Evolutionary conservation across 768 basidiomycete species (phyloP), one percentile per base, ranked within the genome.

Genomic region (Mycena haematopus): DNA sequence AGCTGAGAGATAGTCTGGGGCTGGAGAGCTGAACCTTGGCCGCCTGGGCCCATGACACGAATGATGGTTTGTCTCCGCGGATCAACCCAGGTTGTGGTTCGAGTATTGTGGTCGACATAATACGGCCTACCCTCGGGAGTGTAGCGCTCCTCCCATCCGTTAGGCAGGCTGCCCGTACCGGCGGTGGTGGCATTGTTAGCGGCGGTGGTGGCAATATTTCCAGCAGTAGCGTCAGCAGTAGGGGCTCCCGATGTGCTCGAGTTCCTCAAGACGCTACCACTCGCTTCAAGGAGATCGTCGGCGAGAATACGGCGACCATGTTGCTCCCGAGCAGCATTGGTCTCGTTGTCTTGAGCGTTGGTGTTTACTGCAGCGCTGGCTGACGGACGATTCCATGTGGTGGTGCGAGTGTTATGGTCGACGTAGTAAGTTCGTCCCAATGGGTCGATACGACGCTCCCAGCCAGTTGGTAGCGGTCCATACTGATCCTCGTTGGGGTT

Each of bases 71-170:
- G 97, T 49, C 97, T 88, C 52, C 97, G 91, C 40, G 97, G 97
- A 74, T 99, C 97, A 24, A 99, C 96, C 97, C 97, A 99, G n/a
- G 97, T 99, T 33, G 97, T 99, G 21, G 97, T 99, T 51, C 97
- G 88, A 13, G 96, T 99, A 73, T 99, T 99, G 79, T 99, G 97
- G 75, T 99, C 97, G 52, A 99, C 97, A 75, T 97, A 99, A 78
- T 99, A 99, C 2, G 97, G 95, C 42, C 97, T 87, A 21, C 97
- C 97, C 78, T 99, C 97, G 0, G 96, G 95, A 3, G 97, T 99
- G 78, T 96, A 96, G 38, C 97, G 87, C 78, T 99, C 97, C 74
- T 99, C 97, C 97, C 97, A 99, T 2, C 97, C 97, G 62, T 96
- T 92, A 2, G 97, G 97, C 21, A 99, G 82, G 57, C 88, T 89